A percentile compares a stretch with the other conserved stretches of the same genome.
Conservation (phyloP, 495 filamentous ascomycete genomes). For the Trichoderma asperelloides region DNA sequence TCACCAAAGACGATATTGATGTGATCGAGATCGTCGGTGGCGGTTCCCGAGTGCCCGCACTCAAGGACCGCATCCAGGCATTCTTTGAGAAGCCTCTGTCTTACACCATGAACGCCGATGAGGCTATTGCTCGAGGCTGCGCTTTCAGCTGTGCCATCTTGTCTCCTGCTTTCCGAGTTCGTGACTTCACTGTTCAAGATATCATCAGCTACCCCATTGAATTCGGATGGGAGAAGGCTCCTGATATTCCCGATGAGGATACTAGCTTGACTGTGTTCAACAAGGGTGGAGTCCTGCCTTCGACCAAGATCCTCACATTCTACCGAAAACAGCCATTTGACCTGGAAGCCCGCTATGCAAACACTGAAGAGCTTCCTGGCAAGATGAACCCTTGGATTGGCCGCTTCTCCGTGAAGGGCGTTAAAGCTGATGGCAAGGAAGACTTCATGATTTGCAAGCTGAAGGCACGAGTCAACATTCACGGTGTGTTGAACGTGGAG, state of each 20-base stretch:
- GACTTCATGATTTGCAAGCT: conserved; percentile 99
- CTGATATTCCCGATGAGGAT: conserved; percentile 97
- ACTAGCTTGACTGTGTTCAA: conserved; percentile 96
- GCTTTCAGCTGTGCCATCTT: conserved; percentile 98
- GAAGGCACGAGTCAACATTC: conserved; percentile 94
- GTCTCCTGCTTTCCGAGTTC: conserved; percentile 95
- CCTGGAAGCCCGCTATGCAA: conserved; percentile 86
- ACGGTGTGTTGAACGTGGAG: conserved; percentile 94
- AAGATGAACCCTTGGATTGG: conserved; percentile 93
- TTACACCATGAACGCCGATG: conserved; percentile 97
- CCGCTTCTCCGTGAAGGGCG: conserved; percentile 86
- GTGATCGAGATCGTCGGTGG: conserved; percentile 90
- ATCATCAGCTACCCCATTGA: conserved; percentile 98
- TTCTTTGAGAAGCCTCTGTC: conserved; percentile 91
- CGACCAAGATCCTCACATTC: conserved; percentile 99
- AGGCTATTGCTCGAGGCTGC: conserved; percentile 91
- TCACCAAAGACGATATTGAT: conserved; percentile 88
- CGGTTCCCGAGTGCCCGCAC: conserved; percentile 82
- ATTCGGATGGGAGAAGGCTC: conserved; percentile 98
- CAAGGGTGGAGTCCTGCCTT: conserved; percentile 94
- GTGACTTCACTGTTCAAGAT: conserved; percentile 95
- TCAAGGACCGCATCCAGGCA: conserved; percentile 82
- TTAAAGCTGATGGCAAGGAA: conserved; percentile 75
- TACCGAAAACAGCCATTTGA: conserved; percentile 98
- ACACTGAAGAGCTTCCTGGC: conserved; percentile 81